phyloP scores from a whole-genome alignment of 805 yeast species.

The Kregervanrija fluxuum region DNA sequence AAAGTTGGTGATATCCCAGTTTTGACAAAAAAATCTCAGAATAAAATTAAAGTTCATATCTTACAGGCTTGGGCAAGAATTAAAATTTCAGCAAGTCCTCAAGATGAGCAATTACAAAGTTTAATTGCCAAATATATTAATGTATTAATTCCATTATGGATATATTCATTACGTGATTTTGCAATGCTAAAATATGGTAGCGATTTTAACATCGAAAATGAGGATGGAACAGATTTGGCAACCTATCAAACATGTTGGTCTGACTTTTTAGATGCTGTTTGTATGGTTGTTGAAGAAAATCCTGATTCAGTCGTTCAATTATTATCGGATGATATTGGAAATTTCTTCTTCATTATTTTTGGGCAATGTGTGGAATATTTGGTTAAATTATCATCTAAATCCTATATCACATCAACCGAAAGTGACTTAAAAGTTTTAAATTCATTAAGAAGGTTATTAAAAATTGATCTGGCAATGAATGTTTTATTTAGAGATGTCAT shows the following conservation, averaged over 20 bases:
- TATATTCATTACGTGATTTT: constrained; percentile 63
- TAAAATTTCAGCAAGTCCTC: constrained; percentile 30
- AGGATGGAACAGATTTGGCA: constrained; percentile 38
- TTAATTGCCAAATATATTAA: constrained; percentile 51
- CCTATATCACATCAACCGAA: constrained; percentile 10
- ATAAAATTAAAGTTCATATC: constrained; percentile 50
- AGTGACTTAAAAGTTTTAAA: constrained; percentile 31
- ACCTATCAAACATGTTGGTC: constrained; percentile 62
- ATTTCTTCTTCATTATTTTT: constrained; percentile 71
- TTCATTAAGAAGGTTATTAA: constrained; percentile 51
- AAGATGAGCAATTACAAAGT: constrained; percentile 34
- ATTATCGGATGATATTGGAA: constrained; percentile 49
- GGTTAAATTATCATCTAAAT: constrained; percentile 32
- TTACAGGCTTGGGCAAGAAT: constrained; percentile 64
- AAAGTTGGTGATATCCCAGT: constrained; percentile 52
- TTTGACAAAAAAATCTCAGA: constrained; percentile 36
- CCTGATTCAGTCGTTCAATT: constrained; percentile 36
- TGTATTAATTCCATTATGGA: constrained; percentile 72
- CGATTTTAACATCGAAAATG: constrained; percentile 25
- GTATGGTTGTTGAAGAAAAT: constrained; percentile 51
- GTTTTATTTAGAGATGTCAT: constrained; percentile 59
- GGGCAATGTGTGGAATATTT: constrained; percentile 79
- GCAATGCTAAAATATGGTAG: constrained; percentile 54
- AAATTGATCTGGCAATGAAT: constrained; percentile 47
- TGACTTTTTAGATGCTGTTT: constrained; percentile 68